Conservation (phyloP, 2,329 filamentous ascomycete genomes). For the Colletotrichum noveboracense region DNA sequence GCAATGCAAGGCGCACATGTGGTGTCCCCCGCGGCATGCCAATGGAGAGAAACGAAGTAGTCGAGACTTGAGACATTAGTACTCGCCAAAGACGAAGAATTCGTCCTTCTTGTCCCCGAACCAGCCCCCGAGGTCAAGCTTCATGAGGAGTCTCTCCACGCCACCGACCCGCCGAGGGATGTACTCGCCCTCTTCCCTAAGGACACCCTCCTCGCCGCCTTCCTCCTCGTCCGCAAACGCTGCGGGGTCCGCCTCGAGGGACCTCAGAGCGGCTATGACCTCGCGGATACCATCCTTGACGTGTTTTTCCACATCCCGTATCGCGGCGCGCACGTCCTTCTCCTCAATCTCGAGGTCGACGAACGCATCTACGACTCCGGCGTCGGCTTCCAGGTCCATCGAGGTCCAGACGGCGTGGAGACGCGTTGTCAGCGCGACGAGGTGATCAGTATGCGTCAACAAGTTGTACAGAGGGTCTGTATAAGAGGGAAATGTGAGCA, state of each 20-base stretch:
- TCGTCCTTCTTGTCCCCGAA: constrained; percentile 41
- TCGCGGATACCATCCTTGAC: constrained; percentile 73
- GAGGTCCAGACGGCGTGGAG: constrained; percentile 79
- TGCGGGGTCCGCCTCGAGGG: constrained; percentile 47
- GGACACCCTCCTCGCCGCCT: constrained; percentile 27
- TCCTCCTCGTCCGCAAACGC: constrained; percentile 51
- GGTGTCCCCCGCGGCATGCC: not conserved
- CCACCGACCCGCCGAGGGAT: constrained; percentile 77
- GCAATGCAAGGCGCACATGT: not conserved
- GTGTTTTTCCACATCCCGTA: constrained; percentile 66
- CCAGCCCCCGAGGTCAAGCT: constrained; percentile 76
- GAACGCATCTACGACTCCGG: constrained; percentile 79
- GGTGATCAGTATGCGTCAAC: constrained; percentile 78
- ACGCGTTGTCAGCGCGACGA: constrained; percentile 77
- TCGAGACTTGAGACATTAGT: not conserved
- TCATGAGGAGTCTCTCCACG: constrained; percentile 88
- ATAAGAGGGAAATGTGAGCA: constrained; percentile 69
- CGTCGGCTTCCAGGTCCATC: constrained; percentile 81
- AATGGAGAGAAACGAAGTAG: not conserved
- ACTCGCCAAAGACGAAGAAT: constrained; percentile 8
- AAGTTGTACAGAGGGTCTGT: constrained; percentile 70
- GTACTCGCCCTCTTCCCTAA: constrained; percentile 59
- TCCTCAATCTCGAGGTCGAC: constrained; percentile 77
- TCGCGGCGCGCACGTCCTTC: constrained; percentile 65
- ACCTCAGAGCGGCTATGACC: constrained; percentile 62